Base-by-base conservation (phyloP, 495 filamentous ascomycete genomes). In the Amphirosellinia nigrospora region DNA sequence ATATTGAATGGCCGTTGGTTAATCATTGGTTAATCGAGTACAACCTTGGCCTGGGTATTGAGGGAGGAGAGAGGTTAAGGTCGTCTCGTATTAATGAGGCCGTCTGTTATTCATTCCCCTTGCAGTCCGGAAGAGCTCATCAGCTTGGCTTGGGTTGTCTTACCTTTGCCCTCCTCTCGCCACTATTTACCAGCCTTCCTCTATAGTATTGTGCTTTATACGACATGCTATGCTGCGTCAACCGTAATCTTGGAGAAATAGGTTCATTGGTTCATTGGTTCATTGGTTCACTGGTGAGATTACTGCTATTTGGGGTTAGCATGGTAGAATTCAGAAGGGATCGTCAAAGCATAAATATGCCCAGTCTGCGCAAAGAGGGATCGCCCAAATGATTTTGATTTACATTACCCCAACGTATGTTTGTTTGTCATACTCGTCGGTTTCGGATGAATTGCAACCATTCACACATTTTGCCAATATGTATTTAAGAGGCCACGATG, bases 181-280 rank as follows among this genome's bases (percentile, higher is more conserved):
- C 48, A 6, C 19, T 36, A 36, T 36, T 19, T 36, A 10, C 53
- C 30, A 19, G 8, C 53, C 28, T 34, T 9, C 19, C 53, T 21
- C n/a, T n/a, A n/a, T n/a, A n/a, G n/a, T 10, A 21, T 2, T 36
- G 30, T 36, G 21, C 55, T 36, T 36, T n/a, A n/a, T n/a, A n/a
- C n/a, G n/a, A 9, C 36, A 36, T 61, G 58, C n/a, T 9, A 41
- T 61, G 36, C 58, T 41, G 36, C 19, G 58, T 61, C 58, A 21
- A 61, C 58, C 36, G 60, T n/a, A 63, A 63, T 63, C 26, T 63
- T 30, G 39, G 39, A 63, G 41, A 10, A 63, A 63, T 32, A 45
- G 10, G n/a, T n/a, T 65, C 26, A 46, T 65, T 52, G 30, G 46
- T 9, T 65, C 26, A 46, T 65, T 52, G 30, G 46, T 9, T 65